phyloP scores from a whole-genome alignment of 192 early-diverging fungal genomes.

The Backusella tarrabulga region DNA sequence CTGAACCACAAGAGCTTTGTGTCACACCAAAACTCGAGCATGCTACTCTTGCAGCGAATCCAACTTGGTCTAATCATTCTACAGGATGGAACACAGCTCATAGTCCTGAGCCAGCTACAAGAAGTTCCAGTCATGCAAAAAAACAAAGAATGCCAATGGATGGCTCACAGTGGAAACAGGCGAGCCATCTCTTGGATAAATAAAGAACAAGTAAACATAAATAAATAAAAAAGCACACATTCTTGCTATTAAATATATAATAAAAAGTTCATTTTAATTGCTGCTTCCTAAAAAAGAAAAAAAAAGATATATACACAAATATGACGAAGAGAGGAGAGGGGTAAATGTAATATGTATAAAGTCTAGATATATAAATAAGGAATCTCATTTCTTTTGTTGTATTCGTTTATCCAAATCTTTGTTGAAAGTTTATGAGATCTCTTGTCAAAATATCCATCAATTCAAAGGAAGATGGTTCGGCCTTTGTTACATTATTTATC shows the following conservation, averaged over 20 bases:
- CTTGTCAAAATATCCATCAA: constrained; percentile 54
- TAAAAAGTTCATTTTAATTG: neutral
- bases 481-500: neutral
- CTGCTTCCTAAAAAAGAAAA: neutral
- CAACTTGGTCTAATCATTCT: neutral
- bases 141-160: neutral
- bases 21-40: neutral
- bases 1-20: neutral
- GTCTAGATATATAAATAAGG: too few relatives aligned
- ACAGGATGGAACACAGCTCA: neutral
- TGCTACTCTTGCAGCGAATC: neutral
- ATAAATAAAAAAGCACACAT: neutral
- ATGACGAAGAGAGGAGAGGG: neutral
- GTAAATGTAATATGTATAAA: neutral
- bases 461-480: constrained; percentile 36
- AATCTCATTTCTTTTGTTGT: neutral
- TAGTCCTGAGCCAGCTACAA: neutral
- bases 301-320: neutral
- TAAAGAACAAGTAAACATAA: neutral
- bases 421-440: constrained; percentile 53
- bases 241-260: neutral
- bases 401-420: constrained; percentile 35
- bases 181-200: neutral
- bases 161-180: neutral
- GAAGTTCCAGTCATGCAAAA: neutral